Evolutionary conservation across 2,329 filamentous ascomycete genomes (phyloP).

Genomic region (Botryosphaeria agaves): DNA sequence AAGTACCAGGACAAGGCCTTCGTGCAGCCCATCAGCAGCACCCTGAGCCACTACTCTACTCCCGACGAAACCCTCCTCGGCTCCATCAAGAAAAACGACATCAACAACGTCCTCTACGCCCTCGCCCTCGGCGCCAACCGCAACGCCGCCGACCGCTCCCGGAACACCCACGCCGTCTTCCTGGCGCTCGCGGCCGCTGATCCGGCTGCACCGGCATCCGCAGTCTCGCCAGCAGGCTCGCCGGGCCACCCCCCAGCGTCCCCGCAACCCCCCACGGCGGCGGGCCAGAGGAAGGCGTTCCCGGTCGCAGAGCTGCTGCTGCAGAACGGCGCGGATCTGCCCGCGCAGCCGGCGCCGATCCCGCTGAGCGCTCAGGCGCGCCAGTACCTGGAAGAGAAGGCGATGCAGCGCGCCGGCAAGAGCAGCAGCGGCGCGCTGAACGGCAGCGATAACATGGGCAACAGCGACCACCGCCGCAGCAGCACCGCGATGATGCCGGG

Average conservation of each 20-base stretch:
- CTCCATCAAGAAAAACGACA: constrained; percentile 90
- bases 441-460: constrained; percentile 1
- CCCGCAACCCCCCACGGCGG: constrained; percentile 18
- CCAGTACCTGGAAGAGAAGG: constrained; percentile 68
- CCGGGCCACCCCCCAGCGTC: constrained; percentile 19
- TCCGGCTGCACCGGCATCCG: constrained; percentile 53
- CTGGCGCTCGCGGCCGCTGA: constrained; percentile 85
- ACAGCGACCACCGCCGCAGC: too few relatives aligned
- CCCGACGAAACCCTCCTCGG: constrained; percentile 80
- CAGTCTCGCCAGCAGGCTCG: constrained; percentile 31
- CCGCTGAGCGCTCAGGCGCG: constrained; percentile 67
- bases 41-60: constrained; percentile 57
- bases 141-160: constrained; percentile 69
- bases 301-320: constrained; percentile 78
- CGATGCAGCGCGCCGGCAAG: constrained; percentile 24
- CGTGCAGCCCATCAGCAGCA: constrained; percentile 60
- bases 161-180: constrained; percentile 78
- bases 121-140: constrained; percentile 75
- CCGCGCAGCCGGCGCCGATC: constrained; percentile 56
- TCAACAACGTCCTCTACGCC: constrained; percentile 82
- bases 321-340: constrained; percentile 87
- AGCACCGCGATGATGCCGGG: constrained; percentile 1
- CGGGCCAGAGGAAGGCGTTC: constrained; percentile 41
- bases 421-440: not conserved
- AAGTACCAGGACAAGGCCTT: constrained; percentile 82